A percentile compares a stretch with the other conserved stretches of the same genome.
Evolutionary conservation across 331 rosid genomes (phyloP).

Genomic region (Quercus lobata): DNA sequence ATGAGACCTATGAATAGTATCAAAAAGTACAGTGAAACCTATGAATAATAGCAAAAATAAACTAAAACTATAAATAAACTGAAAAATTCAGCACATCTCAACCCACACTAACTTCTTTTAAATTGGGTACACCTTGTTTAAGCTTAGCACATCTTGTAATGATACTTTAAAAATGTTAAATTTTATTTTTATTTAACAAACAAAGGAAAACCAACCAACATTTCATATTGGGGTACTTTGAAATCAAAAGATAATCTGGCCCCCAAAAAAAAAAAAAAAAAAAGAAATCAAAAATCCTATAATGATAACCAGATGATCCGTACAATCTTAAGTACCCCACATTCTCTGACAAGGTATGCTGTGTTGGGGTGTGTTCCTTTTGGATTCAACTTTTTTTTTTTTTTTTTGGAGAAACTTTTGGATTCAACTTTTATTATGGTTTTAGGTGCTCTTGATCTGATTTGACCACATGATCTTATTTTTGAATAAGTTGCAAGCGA

Average conservation of each 20-base stretch:
- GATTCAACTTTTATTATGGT: background rate
- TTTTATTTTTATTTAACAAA: too few species aligned
- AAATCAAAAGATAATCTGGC: too few species aligned
- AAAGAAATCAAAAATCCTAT: background rate
- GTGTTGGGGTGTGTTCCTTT: background rate
- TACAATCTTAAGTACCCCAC: slow-evolving; percentile 44
- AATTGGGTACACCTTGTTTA: too few species aligned
- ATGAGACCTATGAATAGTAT: accelerated
- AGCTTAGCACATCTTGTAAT: too few species aligned
- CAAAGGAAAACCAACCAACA: too few species aligned
- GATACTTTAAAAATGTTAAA: too few species aligned
- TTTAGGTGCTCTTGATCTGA: slow-evolving; percentile 1
- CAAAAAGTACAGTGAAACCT: accelerated
- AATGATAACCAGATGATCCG: slow-evolving; percentile 21
- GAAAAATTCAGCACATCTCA: too few species aligned
- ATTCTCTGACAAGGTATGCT: slow-evolving; percentile 37
- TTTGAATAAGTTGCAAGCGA: background rate
- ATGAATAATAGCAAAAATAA: too few species aligned
- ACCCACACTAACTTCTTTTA: too few species aligned
- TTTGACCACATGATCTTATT: slow-evolving; percentile 9
- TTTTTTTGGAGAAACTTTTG: background rate
- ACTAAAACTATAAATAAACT: background rate
- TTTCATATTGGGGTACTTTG: too few species aligned
- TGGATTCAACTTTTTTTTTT: background rate
- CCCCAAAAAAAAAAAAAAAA: background rate